Base-by-base conservation (phyloP, 2,329 filamentous ascomycete species). In the Madurella mycetomatis region DNA sequence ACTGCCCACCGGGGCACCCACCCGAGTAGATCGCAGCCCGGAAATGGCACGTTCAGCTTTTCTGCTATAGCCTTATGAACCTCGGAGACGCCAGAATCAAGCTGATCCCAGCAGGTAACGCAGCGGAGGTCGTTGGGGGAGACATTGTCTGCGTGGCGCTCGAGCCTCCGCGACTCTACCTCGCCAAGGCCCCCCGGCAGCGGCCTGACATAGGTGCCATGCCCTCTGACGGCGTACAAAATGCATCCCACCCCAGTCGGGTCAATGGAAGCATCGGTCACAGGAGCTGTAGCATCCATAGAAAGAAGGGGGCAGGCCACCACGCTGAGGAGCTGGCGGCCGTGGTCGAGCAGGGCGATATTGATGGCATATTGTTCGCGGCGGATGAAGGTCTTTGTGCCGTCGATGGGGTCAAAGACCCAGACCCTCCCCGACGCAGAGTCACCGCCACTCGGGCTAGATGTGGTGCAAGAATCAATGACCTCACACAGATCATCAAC, bases 341-440 rank as follows among this genome's bases (percentile, higher is more conserved):
- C 77, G 25, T 74, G 76, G 32, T 76, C 69, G 2, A 84, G 64
- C 2, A 84, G 71, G 2, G 73, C 79, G 16, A 81, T 71, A 54
- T 83, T 83, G 66, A 83, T 78, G 53, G 79, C 81, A 59, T 83
- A 84, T 45, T 81, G 73, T 60, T 81, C 70, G 5, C 77, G 75
- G 11, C 70, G 67, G 9, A 84, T 70, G 51, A 80, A 84, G 0
- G 79, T 81, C 67, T 79, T 76, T 2, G 81, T 84, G 8, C 81
- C 81, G 58, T 84, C 81, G 31, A 84, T 83, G 0, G 81, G 81
- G 61, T 84, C 81, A 60, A 84, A 82, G 0, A 84, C 73, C 80
- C 81, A 84, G 9, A 76, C 79, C 8, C 53, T 50, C 4, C 9
- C 25, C 1, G 45, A 17, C 47, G 50, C 4, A 62, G 60, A 7